Percentiles rank a stretch among this genome's conserved stretches.
Conservation (phyloP, 257 asterid species). For the Ilex aquifolium region DNA sequence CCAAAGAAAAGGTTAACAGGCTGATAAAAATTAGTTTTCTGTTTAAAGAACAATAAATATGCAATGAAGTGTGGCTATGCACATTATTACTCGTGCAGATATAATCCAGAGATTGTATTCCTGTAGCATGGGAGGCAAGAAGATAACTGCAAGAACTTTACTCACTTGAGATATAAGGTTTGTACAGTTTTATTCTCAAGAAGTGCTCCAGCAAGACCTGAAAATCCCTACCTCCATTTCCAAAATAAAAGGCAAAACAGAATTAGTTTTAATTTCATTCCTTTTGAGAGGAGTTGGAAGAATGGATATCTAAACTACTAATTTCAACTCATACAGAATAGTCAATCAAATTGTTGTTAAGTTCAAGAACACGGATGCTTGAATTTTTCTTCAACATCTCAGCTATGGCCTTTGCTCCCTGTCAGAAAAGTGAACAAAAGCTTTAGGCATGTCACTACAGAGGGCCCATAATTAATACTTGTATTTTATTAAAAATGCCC, state of each 20-base stretch:
- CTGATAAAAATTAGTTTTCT: too few species aligned
- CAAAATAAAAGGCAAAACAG: constrained; percentile 36
- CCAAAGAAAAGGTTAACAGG: neutral
- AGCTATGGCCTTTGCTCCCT: constrained; percentile 97
- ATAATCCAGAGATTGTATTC: neutral
- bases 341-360: constrained; percentile 84
- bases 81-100: too few species aligned
- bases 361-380: constrained; percentile 79
- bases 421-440: constrained; percentile 13
- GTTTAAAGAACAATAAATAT: too few species aligned
- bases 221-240: constrained; percentile 98
- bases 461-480: constrained; percentile 7
- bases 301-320: constrained; percentile 9
- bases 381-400: constrained; percentile 96
- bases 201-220: constrained; percentile 93
- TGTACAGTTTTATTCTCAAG: constrained; percentile 71
- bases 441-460: neutral
- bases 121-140: neutral
- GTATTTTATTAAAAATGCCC: constrained; percentile 5
- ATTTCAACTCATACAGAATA: constrained; percentile 69
- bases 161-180: constrained; percentile 74
- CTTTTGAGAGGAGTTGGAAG: constrained; percentile 7
- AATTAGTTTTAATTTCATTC: constrained; percentile 27
- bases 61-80: too few species aligned
- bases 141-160: neutral